phyloP scores from a whole-genome alignment of 2,329 filamentous ascomycete species.

The Aaosphaeria arxii region DNA sequence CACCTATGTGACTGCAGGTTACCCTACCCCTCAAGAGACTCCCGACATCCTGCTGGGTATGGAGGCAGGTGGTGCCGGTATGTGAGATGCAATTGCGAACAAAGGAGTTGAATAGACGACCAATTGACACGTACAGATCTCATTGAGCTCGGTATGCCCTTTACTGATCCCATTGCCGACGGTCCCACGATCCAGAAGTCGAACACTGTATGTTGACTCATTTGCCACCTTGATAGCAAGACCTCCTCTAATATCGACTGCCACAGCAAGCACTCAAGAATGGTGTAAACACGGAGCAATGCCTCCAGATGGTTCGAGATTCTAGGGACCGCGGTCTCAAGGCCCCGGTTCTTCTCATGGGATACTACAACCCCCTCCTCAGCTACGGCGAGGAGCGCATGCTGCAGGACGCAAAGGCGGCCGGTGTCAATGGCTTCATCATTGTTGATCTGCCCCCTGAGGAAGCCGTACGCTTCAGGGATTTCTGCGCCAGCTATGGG shows the following conservation, averaged over 20 bases:
- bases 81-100: constrained; percentile 19
- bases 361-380: constrained; percentile 96
- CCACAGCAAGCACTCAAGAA: constrained; percentile 70
- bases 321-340: constrained; percentile 74
- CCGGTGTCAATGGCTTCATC: constrained; percentile 93
- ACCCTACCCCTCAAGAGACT: constrained; percentile 76
- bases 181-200: constrained; percentile 95
- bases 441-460: constrained; percentile 94
- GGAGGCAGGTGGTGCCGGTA: constrained; percentile 89
- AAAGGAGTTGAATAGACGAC: neutral
- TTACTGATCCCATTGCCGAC: constrained; percentile 97
- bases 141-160: constrained; percentile 93
- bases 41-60: constrained; percentile 81
- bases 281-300: constrained; percentile 77
- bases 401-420: constrained; percentile 76
- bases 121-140: constrained; percentile 60
- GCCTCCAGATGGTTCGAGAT: constrained; percentile 78
- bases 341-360: constrained; percentile 89
- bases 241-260: neutral
- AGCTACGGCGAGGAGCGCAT: constrained; percentile 92
- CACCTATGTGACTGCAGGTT: constrained; percentile 95
- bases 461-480: constrained; percentile 89
- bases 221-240: constrained; percentile 10
- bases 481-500: constrained; percentile 75
- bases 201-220: constrained; percentile 65